These are phyloP conservation scores for Coemansia sp. DNA, from an alignment of 371 early-diverging fungal genomes.

Conservation along the genomic window DNA sequence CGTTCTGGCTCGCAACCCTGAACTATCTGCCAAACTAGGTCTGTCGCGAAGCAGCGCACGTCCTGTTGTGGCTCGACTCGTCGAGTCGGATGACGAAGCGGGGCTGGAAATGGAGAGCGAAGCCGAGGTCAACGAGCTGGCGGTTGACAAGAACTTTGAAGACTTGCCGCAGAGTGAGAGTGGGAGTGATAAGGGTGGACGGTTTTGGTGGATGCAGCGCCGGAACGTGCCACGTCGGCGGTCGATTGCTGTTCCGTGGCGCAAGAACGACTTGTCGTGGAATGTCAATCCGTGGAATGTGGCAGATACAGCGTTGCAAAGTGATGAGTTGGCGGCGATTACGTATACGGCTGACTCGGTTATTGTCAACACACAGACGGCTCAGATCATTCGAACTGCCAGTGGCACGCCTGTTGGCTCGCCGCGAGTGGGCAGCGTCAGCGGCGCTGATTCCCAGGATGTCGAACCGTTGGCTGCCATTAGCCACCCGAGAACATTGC, in stretches of 20 bases:
- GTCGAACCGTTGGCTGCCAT: not conserved
- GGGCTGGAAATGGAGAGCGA: constrained; percentile 51
- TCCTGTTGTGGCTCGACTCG: not conserved
- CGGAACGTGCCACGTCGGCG: constrained; percentile 47
- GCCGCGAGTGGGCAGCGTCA: not conserved
- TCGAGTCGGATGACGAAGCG: constrained; percentile 32
- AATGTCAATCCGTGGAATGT: constrained; percentile 52
- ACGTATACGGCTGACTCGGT: constrained; percentile 38
- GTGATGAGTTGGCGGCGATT: constrained; percentile 21
- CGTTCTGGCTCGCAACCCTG: constrained; percentile 36
- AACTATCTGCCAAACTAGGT: constrained; percentile 37
- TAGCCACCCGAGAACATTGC: not conserved
- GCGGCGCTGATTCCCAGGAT: constrained; percentile 8
- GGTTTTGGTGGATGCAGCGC: constrained; percentile 51
- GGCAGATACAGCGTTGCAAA: not conserved
- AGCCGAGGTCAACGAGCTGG: constrained; percentile 52
- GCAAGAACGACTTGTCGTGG: constrained; percentile 51
- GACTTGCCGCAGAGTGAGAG: constrained; percentile 26
- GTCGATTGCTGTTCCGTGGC: constrained; percentile 47
- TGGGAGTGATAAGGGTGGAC: constrained; percentile 18
- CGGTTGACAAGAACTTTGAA: constrained; percentile 50
- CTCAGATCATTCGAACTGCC: constrained; percentile 11
- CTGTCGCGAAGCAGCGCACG: constrained; percentile 5
- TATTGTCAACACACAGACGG: constrained; percentile 17
- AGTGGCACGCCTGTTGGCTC: not conserved